Conservation (phyloP, 306 rosid species). For the Fagus crenata region DNA sequence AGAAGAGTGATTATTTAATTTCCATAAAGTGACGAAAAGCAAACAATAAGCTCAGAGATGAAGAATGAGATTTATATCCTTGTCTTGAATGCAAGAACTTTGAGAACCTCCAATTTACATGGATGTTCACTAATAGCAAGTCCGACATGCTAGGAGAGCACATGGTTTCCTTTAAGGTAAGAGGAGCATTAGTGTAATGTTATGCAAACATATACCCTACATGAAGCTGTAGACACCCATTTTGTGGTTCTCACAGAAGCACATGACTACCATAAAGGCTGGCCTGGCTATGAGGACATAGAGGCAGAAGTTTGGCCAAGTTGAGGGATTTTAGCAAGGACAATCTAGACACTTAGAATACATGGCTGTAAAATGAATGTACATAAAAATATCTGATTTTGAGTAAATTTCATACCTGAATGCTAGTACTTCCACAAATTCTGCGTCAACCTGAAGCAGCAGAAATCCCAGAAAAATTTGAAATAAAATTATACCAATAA, state of each 20-base stretch:
- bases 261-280: constrained; percentile 7
- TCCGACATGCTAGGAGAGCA: too few relatives aligned
- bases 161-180: too few relatives aligned
- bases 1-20: constrained; percentile 11
- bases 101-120: background rate
- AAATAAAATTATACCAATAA: constrained; percentile 18
- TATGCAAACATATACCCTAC: background rate
- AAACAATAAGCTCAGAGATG: background rate
- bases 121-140: too few relatives aligned
- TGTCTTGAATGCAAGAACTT: background rate
- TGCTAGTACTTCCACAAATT: constrained; percentile 77
- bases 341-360: background rate
- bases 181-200: too few relatives aligned
- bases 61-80: background rate
- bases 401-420: constrained; percentile 54
- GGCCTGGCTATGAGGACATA: constrained; percentile 1
- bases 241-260: background rate
- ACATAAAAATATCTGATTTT: background rate
- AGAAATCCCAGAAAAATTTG: constrained; percentile 26
- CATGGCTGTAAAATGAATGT: background rate
- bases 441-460: constrained; percentile 70
- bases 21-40: background rate
- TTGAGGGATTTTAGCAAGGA: constrained; percentile 5
- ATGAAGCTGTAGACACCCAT: background rate
- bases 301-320: constrained; percentile 4